These are phyloP conservation scores for Penicillium freii DNA, from an alignment of 2,329 filamentous ascomycete genomes.

Conservation along the genomic window DNA sequence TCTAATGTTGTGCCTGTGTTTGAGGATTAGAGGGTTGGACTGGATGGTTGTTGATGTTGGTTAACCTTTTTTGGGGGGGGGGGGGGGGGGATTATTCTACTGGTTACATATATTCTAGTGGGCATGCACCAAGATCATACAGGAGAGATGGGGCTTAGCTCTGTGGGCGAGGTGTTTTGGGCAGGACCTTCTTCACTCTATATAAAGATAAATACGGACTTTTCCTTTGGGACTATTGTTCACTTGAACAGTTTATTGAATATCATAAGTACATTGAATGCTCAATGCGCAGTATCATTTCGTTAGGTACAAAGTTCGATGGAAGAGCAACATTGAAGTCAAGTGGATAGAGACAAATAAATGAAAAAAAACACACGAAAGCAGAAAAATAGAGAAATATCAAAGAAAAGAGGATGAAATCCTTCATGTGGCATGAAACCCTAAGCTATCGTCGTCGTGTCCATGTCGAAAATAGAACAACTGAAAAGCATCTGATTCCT, in stretches of 20 bases:
- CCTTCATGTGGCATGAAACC: background rate
- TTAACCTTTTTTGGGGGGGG: background rate
- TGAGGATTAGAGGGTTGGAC: conserved; percentile 29
- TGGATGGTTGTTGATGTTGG: background rate
- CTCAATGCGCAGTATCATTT: background rate
- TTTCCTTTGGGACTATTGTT: background rate
- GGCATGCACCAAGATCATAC: background rate
- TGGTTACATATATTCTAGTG: background rate
- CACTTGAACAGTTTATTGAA: background rate
- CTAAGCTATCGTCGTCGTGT: background rate
- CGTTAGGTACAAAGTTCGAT: background rate
- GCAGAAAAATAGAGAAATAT: background rate
- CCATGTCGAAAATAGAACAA: background rate
- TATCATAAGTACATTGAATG: background rate
- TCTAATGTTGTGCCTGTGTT: conserved; percentile 56
- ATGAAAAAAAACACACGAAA: no score
- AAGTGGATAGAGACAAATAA: background rate
- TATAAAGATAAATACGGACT: conserved; percentile 6
- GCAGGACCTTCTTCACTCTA: conserved; percentile 13
- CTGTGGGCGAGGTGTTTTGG: conserved; percentile 2
- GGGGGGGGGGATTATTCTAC: background rate
- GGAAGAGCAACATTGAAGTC: background rate
- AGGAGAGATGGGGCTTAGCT: background rate
- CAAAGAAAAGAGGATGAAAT: background rate
- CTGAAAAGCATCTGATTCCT: background rate